Conservation (phyloP, 805 yeast genomes). For the Saccharomycopsis schoenii region DNA sequence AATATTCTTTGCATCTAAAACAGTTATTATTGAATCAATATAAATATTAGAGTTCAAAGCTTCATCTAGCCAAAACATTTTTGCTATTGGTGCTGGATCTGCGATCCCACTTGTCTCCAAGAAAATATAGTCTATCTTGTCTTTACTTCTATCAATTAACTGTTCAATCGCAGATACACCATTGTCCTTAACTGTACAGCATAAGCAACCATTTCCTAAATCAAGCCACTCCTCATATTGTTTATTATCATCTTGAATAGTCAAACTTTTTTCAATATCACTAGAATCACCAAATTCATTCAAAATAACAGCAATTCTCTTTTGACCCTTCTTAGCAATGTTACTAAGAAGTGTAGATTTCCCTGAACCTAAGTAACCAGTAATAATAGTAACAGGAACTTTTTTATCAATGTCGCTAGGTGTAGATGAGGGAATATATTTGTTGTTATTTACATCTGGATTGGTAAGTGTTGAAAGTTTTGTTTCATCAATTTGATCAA, state of each 20-base stretch:
- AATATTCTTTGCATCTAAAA: conserved; percentile 67
- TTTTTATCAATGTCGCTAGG: conserved; percentile 25
- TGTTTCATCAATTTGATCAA: conserved; percentile 21
- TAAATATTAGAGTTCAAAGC: conserved; percentile 76
- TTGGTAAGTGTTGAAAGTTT: not conserved
- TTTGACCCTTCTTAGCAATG: conserved; percentile 60
- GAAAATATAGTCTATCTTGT: conserved; percentile 78
- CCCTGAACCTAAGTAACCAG: conserved; percentile 94
- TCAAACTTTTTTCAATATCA: conserved; percentile 79
- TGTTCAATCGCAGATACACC: conserved; percentile 94
- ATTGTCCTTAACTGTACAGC: conserved; percentile 91
- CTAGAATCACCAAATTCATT: conserved; percentile 90
- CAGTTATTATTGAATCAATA: conserved; percentile 87
- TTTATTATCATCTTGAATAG: conserved; percentile 45
- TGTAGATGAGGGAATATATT: not conserved
- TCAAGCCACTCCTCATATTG: conserved; percentile 91
- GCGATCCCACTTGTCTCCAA: conserved; percentile 95
- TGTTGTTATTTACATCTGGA: conserved; percentile 11
- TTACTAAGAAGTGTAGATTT: conserved; percentile 76
- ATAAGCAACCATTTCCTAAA: conserved; percentile 90
- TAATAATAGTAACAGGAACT: conserved; percentile 86
- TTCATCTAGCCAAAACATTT: conserved; percentile 96
- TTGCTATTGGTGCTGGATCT: conserved; percentile 94
- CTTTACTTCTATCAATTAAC: conserved; percentile 60
- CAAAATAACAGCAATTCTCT: conserved; percentile 77